Evolutionary conservation across 208 protist genomes (phyloP).

Genomic region (Crithidia acanthocephali): DNA sequence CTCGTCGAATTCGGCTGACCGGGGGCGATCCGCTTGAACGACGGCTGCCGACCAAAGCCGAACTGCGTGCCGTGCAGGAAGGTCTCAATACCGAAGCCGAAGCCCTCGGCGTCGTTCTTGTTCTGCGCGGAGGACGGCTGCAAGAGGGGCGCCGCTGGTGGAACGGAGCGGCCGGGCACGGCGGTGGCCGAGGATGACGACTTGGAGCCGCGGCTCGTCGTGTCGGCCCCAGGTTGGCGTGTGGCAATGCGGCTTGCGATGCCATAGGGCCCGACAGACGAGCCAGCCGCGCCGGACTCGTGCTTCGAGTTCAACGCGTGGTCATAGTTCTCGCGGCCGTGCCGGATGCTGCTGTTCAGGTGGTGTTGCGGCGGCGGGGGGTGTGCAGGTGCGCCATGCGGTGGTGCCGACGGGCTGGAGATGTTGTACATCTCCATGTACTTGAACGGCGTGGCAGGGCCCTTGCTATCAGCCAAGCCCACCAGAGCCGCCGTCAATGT

Average conservation of each 20-base stretch:
- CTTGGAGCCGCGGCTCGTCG: neutral
- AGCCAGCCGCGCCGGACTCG: neutral
- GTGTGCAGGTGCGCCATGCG: neutral
- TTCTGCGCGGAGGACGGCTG: neutral
- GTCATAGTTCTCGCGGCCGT: neutral
- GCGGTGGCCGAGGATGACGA: neutral
- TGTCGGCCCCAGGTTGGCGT: neutral
- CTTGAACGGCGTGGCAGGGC: constrained; percentile 14
- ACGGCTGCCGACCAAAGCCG: constrained; percentile 65
- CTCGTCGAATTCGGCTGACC: neutral
- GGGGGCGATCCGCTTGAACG: constrained; percentile 44
- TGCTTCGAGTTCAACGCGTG: neutral
- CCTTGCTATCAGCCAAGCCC: neutral
- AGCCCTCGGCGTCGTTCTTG: constrained; percentile 22
- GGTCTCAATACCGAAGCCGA: constrained; percentile 74
- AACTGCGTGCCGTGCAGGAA: constrained; percentile 67
- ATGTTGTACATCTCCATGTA: constrained; percentile 11
- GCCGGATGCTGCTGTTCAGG: constrained; percentile 1
- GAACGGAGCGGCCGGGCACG: neutral
- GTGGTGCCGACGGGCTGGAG: constrained; percentile 1
- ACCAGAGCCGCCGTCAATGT: constrained; percentile 1
- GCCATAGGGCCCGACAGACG: constrained; percentile 5
- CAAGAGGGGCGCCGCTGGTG: neutral
- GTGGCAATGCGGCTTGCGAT: neutral
- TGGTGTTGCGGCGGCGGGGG: neutral